Conservation (phyloP, 2,329 filamentous ascomycete genomes). For the Myriosclerotinia curreyana region DNA sequence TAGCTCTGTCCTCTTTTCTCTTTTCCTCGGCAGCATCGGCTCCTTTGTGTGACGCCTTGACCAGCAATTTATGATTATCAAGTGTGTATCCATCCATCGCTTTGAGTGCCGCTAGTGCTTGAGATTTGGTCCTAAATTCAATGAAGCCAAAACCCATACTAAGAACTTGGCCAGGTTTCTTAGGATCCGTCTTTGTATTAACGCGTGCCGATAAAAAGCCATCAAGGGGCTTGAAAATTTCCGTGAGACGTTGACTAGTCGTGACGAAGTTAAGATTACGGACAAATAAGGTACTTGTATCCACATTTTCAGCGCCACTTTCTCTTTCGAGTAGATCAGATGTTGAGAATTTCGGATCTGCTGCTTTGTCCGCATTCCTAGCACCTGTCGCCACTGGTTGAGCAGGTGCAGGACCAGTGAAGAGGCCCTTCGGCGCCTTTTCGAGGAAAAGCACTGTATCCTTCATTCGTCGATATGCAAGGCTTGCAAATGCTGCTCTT, state of each 20-base stretch:
- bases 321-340: conserved; percentile 64
- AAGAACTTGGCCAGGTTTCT: conserved; percentile 79
- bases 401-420: conserved; percentile 43
- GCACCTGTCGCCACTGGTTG: conserved; percentile 26
- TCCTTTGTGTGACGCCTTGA: conserved; percentile 84
- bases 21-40: conserved; percentile 85
- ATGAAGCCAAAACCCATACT: conserved; percentile 98
- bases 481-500: conserved; percentile 74
- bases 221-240: conserved; percentile 75
- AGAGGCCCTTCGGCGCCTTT: conserved; percentile 83
- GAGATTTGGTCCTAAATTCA: conserved; percentile 74
- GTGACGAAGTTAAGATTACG: conserved; percentile 93
- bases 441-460: conserved; percentile 90
- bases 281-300: conserved; percentile 84
- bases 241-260: conserved; percentile 69
- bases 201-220: conserved; percentile 88
- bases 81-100: conserved; percentile 87
- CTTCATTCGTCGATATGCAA: conserved; percentile 88
- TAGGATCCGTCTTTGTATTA: conserved; percentile 91
- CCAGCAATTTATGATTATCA: conserved; percentile 80
- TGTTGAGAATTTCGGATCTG: conserved; percentile 58
- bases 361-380: conserved; percentile 26
- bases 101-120: conserved; percentile 75
- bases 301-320: conserved; percentile 50
- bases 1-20: conserved; percentile 75